Percentiles rank a stretch among this genome's conserved stretches.
These are phyloP conservation scores for Phalaenopsis hybrid DNA, from an alignment of 116 monocot species.

Conservation along the genomic window DNA sequence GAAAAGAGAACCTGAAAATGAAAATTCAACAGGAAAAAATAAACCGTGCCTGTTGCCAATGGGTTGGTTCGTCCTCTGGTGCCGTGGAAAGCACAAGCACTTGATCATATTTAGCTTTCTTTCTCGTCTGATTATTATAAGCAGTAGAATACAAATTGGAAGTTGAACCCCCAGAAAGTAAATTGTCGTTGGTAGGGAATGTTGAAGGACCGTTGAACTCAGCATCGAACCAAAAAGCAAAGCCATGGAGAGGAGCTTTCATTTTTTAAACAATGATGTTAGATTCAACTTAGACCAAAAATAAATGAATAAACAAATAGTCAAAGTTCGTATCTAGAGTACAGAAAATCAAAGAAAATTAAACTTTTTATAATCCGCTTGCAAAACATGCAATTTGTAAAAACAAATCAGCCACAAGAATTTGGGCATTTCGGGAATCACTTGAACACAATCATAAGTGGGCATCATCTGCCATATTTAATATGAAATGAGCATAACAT, in stretches of 20 bases:
- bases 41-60: constrained; percentile 86
- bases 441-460: no score
- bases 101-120: constrained; percentile 43
- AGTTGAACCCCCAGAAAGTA: constrained; percentile 3
- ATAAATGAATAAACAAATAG: no score
- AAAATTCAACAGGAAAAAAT: not conserved
- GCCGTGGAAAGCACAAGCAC: constrained; percentile 73
- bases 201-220: constrained; percentile 72
- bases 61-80: constrained; percentile 87
- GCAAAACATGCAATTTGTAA: no score
- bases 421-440: no score
- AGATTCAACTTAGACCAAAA: not conserved
- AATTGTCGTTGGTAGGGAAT: constrained; percentile 3
- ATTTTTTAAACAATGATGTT: constrained; percentile 7
- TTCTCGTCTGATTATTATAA: constrained; percentile 35
- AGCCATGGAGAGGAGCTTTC: constrained; percentile 85
- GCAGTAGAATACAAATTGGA: constrained; percentile 9
- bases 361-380: no score
- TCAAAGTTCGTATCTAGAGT: no score
- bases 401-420: no score
- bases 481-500: no score
- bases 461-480: no score
- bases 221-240: constrained; percentile 95
- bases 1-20: not conserved
- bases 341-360: no score